Conservation (phyloP, 768 basidiomycete species). For the Strobilomyces confusus region DNA sequence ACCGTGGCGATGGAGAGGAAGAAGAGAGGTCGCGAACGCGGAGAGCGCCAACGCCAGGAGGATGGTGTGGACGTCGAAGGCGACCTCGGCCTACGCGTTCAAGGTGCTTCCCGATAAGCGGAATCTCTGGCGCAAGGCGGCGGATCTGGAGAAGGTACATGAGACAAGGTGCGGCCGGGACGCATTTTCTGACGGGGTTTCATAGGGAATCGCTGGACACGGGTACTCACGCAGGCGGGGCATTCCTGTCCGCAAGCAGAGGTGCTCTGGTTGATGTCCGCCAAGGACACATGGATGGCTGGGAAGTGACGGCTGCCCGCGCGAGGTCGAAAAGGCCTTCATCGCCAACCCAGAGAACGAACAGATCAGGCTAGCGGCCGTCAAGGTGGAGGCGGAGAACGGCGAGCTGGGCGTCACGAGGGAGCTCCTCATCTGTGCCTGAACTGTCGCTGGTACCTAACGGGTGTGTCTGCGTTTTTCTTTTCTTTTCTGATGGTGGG, state of each 20-base stretch:
- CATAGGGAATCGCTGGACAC: constrained; percentile 76
- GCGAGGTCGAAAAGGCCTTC: constrained; percentile 86
- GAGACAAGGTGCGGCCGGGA: constrained; percentile 57
- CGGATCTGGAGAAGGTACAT: constrained; percentile 89
- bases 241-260: constrained; percentile 93
- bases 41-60: constrained; percentile 74
- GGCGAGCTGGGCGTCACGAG: constrained; percentile 83
- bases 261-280: constrained; percentile 95
- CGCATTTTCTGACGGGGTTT: constrained; percentile 1
- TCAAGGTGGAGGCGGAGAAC: constrained; percentile 96
- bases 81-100: constrained; percentile 86
- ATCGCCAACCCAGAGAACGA: constrained; percentile 95
- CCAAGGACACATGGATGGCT: constrained; percentile 93
- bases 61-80: constrained; percentile 77
- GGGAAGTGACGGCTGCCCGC: constrained; percentile 92
- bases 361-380: constrained; percentile 96
- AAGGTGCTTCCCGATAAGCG: constrained; percentile 86
- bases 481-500: no score
- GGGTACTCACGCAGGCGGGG: constrained; percentile 77
- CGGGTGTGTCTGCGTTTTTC: constrained; percentile 48
- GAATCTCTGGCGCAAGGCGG: constrained; percentile 86
- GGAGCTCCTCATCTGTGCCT: constrained; percentile 82
- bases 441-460: constrained; percentile 89
- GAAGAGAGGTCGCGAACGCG: constrained; percentile 94
- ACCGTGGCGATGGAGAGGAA: constrained; percentile 88